These are phyloP conservation scores for Serendipita indica DNA, from an alignment of 768 basidiomycete genomes.

Conservation along the genomic window DNA sequence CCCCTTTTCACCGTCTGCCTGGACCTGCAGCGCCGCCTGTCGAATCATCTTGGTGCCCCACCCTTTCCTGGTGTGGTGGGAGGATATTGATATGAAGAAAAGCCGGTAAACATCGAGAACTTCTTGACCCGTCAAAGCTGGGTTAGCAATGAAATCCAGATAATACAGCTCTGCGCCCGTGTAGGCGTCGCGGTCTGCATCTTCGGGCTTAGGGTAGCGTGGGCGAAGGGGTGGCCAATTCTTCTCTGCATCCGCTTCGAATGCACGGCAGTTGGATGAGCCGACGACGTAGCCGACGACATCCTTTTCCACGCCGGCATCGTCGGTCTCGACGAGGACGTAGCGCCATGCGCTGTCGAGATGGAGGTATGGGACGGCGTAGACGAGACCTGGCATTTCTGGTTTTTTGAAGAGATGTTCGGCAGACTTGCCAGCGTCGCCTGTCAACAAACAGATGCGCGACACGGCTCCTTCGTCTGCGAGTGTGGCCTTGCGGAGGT, in stretches of 20 bases:
- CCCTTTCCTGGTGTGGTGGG: neutral
- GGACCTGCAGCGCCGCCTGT: constrained; percentile 20
- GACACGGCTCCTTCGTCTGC: constrained; percentile 45
- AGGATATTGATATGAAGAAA: constrained; percentile 22
- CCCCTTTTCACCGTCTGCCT: constrained; percentile 30
- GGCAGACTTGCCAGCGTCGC: constrained; percentile 53
- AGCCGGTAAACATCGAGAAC: constrained; percentile 52
- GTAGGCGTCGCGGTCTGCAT: neutral
- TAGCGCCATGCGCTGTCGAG: constrained; percentile 36
- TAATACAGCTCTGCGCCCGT: constrained; percentile 18
- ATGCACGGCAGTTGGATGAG: constrained; percentile 49
- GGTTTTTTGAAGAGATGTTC: constrained; percentile 25
- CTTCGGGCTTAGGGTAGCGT: constrained; percentile 33
- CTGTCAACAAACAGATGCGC: constrained; percentile 60
- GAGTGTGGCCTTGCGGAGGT: constrained; percentile 41
- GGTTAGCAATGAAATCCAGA: constrained; percentile 25
- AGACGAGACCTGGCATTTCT: constrained; percentile 49
- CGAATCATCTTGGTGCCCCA: constrained; percentile 7
- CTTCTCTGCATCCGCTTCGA: constrained; percentile 37
- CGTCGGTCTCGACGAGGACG: constrained; percentile 41
- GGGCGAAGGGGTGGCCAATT: constrained; percentile 47
- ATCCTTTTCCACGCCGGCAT: constrained; percentile 20
- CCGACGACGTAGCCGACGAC: constrained; percentile 63
- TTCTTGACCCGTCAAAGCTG: constrained; percentile 32
- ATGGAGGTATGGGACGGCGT: constrained; percentile 61